These are phyloP conservation scores for Eucalyptus erythrocorys DNA, from an alignment of 345 rosid genomes.

Conservation along the genomic window DNA sequence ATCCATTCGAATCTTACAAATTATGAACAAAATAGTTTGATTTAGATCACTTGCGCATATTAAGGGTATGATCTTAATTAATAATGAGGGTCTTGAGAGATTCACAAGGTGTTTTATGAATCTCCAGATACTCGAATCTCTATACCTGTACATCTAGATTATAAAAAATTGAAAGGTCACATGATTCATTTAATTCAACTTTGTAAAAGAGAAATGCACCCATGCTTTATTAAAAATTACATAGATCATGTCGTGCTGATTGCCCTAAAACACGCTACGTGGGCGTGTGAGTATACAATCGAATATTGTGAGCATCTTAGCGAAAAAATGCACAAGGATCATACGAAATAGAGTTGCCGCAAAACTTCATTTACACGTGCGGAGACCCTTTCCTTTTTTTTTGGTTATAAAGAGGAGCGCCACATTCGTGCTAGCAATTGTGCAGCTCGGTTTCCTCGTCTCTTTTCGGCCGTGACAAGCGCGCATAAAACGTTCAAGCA, in stretches of 20 bases:
- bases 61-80: not conserved
- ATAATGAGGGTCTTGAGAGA: not conserved
- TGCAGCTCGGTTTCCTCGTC: not conserved
- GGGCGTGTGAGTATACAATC: not conserved
- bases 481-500: not conserved
- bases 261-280: not conserved
- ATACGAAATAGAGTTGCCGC: not conserved
- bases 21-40: not conserved
- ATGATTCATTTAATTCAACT: not conserved
- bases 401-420: not conserved
- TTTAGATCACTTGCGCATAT: not conserved
- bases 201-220: not conserved
- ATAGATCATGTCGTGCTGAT: not conserved
- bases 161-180: not conserved
- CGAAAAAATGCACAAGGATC: not conserved
- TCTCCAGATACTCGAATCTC: not conserved
- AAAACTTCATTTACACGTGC: not conserved
- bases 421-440: not conserved
- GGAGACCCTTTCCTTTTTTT: not conserved
- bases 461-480: not conserved
- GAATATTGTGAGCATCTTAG: not conserved
- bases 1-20: not conserved
- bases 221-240: not conserved
- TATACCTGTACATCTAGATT: accelerated
- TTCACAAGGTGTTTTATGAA: accelerated